Evolutionary conservation across 73 alveolate genomes (phyloP).

Genomic region (Tetrahymena thermophila): DNA sequence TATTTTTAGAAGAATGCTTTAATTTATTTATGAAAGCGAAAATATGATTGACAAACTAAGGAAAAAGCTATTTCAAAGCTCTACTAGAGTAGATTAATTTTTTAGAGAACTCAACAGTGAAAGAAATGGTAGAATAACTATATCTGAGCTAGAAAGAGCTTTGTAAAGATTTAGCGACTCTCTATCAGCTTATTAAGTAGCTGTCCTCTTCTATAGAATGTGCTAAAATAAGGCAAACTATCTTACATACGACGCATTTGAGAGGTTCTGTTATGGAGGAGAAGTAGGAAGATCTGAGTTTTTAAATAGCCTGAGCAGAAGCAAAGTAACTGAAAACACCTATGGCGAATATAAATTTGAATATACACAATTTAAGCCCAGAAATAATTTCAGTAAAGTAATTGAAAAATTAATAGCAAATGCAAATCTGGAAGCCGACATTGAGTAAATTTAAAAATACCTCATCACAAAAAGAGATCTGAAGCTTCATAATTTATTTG

Average conservation of each 20-base stretch:
- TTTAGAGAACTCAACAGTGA: not conserved
- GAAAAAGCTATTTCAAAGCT: not conserved
- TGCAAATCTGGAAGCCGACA: not conserved
- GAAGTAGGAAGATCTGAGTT: not conserved
- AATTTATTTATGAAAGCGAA: not conserved
- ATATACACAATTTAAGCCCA: not conserved
- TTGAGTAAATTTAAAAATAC: not conserved
- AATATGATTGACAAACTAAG: not conserved
- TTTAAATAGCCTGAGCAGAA: not conserved
- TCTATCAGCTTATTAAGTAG: not conserved
- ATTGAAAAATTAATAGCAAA: not conserved
- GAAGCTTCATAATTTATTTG: not conserved
- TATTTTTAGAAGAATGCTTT: not conserved
- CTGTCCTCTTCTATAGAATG: not conserved
- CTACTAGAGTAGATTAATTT: not conserved
- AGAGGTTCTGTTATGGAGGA: not conserved
- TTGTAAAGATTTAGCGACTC: not conserved
- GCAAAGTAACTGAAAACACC: not conserved
- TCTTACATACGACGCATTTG: not conserved
- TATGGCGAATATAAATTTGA: not conserved
- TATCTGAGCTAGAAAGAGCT: not conserved
- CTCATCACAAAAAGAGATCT: not conserved
- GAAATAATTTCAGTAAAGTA: not conserved
- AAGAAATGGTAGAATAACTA: not conserved
- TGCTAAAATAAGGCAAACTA: not conserved